These are phyloP conservation scores for Globisporangium paddicum DNA, from an alignment of 352 stramenopile species.

Conservation along the genomic window DNA sequence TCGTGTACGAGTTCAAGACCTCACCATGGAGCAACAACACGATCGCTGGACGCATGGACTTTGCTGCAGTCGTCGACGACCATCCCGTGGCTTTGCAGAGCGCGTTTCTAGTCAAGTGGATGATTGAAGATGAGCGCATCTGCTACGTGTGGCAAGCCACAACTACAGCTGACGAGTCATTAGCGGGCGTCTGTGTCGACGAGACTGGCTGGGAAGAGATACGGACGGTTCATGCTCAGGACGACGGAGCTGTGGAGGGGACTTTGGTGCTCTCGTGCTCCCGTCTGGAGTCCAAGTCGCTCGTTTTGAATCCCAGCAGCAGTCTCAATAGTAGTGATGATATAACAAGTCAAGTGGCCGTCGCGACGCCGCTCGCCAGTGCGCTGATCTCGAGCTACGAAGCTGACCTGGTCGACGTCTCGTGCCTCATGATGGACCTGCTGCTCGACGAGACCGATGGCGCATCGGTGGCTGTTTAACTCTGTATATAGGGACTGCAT, in stretches of 20 bases:
- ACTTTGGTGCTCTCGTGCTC: neutral
- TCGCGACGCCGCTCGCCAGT: neutral
- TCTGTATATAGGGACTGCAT: too few relatives aligned
- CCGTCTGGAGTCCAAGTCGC: neutral
- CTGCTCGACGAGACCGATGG: neutral
- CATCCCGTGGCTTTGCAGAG: neutral
- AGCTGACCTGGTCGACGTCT: neutral
- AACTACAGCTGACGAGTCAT: neutral
- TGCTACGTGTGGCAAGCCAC: neutral
- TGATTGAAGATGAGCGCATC: neutral
- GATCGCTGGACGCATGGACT: neutral
- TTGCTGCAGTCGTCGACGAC: neutral
- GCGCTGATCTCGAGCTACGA: neutral
- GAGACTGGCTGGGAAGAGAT: slow-evolving; percentile 5
- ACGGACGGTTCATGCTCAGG: neutral
- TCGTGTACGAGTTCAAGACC: neutral
- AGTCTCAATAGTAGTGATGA: neutral
- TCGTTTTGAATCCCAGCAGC: neutral
- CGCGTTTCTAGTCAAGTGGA: neutral
- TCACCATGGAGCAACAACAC: too few relatives aligned
- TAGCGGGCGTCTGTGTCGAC: slow-evolving; percentile 1
- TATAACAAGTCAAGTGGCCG: neutral
- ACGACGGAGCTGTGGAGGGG: neutral
- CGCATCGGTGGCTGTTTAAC: neutral
- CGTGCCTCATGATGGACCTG: neutral